phyloP scores from a whole-genome alignment of 2,329 filamentous ascomycete species.

The Calcarisporium arbuscula region DNA sequence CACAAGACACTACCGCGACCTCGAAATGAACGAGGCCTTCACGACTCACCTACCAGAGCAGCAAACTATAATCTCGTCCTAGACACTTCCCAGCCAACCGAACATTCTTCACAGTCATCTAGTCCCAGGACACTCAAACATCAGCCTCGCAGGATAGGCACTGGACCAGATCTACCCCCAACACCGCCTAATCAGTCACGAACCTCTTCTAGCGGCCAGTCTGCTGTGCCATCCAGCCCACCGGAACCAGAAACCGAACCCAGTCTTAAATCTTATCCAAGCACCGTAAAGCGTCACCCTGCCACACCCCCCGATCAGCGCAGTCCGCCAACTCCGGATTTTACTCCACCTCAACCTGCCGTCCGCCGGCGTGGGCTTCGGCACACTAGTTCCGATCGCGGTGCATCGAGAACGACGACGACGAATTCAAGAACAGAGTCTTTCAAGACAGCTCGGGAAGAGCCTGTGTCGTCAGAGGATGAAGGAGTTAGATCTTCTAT shows the following conservation, averaged over 20 bases:
- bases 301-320: conserved; percentile 58
- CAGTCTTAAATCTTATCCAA: conserved; percentile 31
- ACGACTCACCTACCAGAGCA: conserved; percentile 17
- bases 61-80: conserved; percentile 18
- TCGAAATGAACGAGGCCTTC: conserved; percentile 17
- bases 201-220: conserved; percentile 47
- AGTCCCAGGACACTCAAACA: conserved; percentile 35
- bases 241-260: conserved; percentile 30
- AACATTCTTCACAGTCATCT: conserved; percentile 22
- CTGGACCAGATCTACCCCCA: conserved; percentile 49
- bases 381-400: conserved; percentile 41
- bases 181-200: conserved; percentile 57
- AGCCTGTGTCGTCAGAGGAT: conserved; percentile 56
- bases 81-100: conserved; percentile 20
- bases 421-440: conserved; percentile 60
- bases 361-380: conserved; percentile 37
- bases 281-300: conserved; percentile 34
- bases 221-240: conserved; percentile 36
- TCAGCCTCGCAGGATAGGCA: conserved; percentile 34
- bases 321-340: conserved; percentile 68
- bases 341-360: conserved; percentile 58
- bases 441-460: conserved; percentile 65
- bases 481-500: conserved; percentile 39
- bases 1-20: conserved; percentile 38
- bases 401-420: conserved; percentile 43